Conservation (phyloP, 1,284 basidiomycete genomes). For the Puccinia sorghi region DNA sequence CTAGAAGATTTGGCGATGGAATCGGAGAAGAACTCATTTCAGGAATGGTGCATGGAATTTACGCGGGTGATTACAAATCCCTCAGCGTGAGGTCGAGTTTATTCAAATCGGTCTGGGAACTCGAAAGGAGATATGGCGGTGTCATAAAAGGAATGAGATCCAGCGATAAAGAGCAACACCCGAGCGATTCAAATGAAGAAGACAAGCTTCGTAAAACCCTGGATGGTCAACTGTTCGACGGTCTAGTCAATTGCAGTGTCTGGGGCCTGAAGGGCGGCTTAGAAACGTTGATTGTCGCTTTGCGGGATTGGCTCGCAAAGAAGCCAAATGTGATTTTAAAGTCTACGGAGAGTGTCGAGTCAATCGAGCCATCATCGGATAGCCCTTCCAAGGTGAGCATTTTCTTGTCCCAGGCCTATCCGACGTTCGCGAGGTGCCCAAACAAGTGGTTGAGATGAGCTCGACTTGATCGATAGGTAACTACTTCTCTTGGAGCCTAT, state of each 20-base stretch:
- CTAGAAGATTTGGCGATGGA: slow-evolving; percentile 70
- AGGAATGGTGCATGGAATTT: slow-evolving; percentile 87
- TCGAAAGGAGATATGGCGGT: slow-evolving; percentile 71
- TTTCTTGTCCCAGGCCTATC: not conserved
- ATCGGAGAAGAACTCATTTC: slow-evolving; percentile 76
- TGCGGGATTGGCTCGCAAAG: slow-evolving; percentile 63
- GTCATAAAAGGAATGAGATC: slow-evolving; percentile 68
- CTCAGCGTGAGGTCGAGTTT: slow-evolving; percentile 72
- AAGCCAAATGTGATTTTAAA: slow-evolving; percentile 67
- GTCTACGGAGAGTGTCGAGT: slow-evolving; percentile 60
- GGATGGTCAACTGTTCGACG: not conserved
- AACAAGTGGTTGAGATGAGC: not conserved
- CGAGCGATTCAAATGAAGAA: slow-evolving; percentile 50
- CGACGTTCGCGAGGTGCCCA: slow-evolving; percentile 3
- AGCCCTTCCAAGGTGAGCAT: slow-evolving; percentile 55
- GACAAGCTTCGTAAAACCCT: slow-evolving; percentile 9
- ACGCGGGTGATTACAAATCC: slow-evolving; percentile 76
- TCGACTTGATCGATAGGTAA: not conserved
- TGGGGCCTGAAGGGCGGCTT: slow-evolving; percentile 80
- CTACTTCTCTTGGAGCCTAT: not conserved
- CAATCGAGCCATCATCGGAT: slow-evolving; percentile 59
- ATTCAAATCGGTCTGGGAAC: slow-evolving; percentile 72
- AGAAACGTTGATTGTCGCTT: slow-evolving; percentile 66
- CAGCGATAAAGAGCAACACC: slow-evolving; percentile 51
- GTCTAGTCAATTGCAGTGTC: slow-evolving; percentile 64